Conservation (phyloP, 1,284 basidiomycete species). For the Austroboletus olivaceoglutinosus region DNA sequence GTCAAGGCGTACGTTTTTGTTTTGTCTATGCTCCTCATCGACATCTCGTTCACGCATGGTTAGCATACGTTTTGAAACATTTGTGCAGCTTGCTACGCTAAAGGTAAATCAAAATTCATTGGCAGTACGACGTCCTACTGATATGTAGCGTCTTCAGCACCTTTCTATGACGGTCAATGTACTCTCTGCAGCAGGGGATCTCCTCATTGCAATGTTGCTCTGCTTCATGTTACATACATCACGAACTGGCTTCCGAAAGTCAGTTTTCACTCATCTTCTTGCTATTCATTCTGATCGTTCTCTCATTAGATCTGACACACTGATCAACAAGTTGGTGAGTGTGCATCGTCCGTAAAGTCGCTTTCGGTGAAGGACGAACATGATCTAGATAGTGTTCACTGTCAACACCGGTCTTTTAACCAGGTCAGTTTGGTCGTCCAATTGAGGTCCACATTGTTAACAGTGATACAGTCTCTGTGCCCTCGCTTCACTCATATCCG, state of each 20-base stretch:
- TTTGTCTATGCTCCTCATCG: no score
- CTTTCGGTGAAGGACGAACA: not conserved
- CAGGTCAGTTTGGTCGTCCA: constrained; percentile 19
- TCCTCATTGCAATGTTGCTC: constrained; percentile 51
- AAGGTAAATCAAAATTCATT: constrained; percentile 20
- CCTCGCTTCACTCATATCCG: constrained; percentile 42
- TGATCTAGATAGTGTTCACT: constrained; percentile 43
- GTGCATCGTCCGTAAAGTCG: no score
- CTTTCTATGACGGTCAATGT: constrained; percentile 56
- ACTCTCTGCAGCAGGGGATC: constrained; percentile 52
- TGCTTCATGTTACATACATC: constrained; percentile 51
- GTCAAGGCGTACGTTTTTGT: constrained; percentile 37
- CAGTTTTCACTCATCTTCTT: not conserved
- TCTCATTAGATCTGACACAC: constrained; percentile 40
- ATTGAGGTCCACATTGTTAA: not conserved
- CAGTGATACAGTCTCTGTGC: constrained; percentile 31
- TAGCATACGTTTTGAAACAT: constrained; percentile 36
- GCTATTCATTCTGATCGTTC: not conserved
- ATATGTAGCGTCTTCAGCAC: constrained; percentile 15
- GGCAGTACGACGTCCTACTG: not conserved
- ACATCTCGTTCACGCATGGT: constrained; percentile 16
- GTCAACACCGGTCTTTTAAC: constrained; percentile 49
- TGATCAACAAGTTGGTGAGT: constrained; percentile 46
- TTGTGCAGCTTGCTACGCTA: constrained; percentile 33
- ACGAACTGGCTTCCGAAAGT: constrained; percentile 55